phyloP scores from a whole-genome alignment of 148 eudicot species.

The Chenopodium berlandieri region DNA sequence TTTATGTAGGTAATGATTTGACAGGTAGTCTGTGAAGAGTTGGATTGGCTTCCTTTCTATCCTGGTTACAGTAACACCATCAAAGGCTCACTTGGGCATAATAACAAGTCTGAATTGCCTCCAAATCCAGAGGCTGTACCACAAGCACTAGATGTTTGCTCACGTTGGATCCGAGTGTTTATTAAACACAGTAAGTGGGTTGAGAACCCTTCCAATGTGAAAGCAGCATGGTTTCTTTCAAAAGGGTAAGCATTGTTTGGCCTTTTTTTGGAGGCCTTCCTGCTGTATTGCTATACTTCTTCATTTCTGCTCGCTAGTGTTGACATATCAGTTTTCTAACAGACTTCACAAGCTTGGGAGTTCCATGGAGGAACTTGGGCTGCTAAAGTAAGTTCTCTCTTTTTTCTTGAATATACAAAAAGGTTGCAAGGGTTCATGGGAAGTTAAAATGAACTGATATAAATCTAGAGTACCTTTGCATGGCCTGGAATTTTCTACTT shows the following conservation, averaged over 20 bases:
- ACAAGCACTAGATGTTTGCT: slow-evolving; percentile 73
- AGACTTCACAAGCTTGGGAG: slow-evolving; percentile 65
- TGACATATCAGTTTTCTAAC: slow-evolving; percentile 10
- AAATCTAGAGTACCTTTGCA: not conserved
- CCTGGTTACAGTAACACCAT: slow-evolving; percentile 61
- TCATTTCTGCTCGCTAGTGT: slow-evolving; percentile 3
- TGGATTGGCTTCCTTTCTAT: slow-evolving; percentile 96
- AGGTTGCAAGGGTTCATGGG: slow-evolving; percentile 1
- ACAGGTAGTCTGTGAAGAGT: slow-evolving; percentile 98
- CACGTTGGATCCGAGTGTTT: slow-evolving; percentile 80
- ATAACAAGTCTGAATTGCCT: slow-evolving; percentile 46
- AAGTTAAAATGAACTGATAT: not conserved
- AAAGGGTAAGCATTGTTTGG: slow-evolving; percentile 58
- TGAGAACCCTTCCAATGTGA: slow-evolving; percentile 83
- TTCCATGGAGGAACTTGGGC: slow-evolving; percentile 65
- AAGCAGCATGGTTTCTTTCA: slow-evolving; percentile 87
- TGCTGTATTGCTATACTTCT: slow-evolving; percentile 3
- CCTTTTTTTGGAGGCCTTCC: not conserved
- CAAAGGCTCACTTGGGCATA: slow-evolving; percentile 58
- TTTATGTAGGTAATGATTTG: slow-evolving; percentile 15
- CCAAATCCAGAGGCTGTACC: slow-evolving; percentile 79
- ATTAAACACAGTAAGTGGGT: slow-evolving; percentile 93
- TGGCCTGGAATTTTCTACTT: not conserved
- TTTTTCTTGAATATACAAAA: slow-evolving; percentile 11
- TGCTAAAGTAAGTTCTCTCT: slow-evolving; percentile 55